These are phyloP conservation scores for Hemileccinum hortonii DNA, from an alignment of 1,284 basidiomycete species.

Conservation along the genomic window DNA sequence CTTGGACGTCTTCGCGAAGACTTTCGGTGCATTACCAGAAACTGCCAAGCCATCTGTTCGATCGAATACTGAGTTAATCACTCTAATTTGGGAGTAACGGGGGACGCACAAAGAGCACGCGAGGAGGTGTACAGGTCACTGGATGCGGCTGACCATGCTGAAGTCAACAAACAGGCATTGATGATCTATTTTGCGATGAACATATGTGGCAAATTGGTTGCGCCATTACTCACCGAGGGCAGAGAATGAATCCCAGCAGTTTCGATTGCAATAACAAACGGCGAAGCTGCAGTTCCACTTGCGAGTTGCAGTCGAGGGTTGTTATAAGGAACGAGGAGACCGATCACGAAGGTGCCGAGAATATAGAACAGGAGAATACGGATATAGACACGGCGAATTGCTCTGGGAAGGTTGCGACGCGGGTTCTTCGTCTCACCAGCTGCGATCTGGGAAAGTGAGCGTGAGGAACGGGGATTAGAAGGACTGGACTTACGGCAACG, in stretches of 20 bases:
- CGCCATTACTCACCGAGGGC: constrained; percentile 40
- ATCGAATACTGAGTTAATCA: neutral
- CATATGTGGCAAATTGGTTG: constrained; percentile 8
- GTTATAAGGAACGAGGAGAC: constrained; percentile 62
- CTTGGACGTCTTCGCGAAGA: constrained; percentile 68
- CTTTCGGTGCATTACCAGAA: constrained; percentile 71
- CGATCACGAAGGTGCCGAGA: constrained; percentile 49
- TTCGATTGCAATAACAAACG: constrained; percentile 69
- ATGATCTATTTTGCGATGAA: constrained; percentile 57
- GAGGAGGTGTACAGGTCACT: constrained; percentile 83
- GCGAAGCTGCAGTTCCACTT: constrained; percentile 55
- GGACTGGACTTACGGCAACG: constrained; percentile 57
- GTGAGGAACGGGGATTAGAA: neutral
- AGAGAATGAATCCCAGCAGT: constrained; percentile 63
- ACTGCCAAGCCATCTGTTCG: constrained; percentile 70
- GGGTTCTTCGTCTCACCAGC: constrained; percentile 61
- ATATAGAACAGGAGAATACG: constrained; percentile 72
- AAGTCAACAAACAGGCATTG: constrained; percentile 83
- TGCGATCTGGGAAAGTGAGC: constrained; percentile 47
- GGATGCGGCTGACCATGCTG: constrained; percentile 85
- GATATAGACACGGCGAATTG: constrained; percentile 67
- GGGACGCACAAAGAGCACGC: constrained; percentile 69
- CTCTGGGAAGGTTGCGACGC: constrained; percentile 53
- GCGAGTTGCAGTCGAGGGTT: constrained; percentile 46
- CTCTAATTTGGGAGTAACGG: neutral